These are phyloP conservation scores for Annulohypoxylon bovei DNA, from an alignment of 495 filamentous ascomycete species.

Conservation along the genomic window DNA sequence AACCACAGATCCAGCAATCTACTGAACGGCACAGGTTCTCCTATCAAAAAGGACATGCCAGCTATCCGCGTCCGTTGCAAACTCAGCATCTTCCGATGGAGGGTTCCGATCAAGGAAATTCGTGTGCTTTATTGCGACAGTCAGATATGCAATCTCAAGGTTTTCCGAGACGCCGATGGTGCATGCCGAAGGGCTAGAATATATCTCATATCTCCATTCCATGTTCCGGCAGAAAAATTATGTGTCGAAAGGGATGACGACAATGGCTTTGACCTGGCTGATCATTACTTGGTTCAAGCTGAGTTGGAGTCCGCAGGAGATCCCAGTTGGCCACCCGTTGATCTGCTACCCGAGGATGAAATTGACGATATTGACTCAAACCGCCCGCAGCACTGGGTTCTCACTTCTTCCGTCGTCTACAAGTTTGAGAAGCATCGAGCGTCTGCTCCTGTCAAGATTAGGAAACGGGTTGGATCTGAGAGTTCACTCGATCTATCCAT, in stretches of 20 bases:
- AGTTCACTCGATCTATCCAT: constrained; percentile 52
- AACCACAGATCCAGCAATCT: constrained; percentile 50
- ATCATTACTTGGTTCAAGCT: constrained; percentile 57
- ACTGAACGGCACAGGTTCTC: constrained; percentile 51
- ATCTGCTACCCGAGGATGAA: constrained; percentile 48
- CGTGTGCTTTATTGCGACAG: constrained; percentile 57
- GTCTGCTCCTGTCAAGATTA: constrained; percentile 49
- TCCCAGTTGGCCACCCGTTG: constrained; percentile 59
- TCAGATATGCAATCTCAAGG: constrained; percentile 56
- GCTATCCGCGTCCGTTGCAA: constrained; percentile 56
- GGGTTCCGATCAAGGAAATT: constrained; percentile 28
- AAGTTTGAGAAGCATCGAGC: constrained; percentile 53
- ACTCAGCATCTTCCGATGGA: constrained; percentile 51
- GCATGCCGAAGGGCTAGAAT: constrained; percentile 56
- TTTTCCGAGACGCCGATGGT: constrained; percentile 56
- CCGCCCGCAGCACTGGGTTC: constrained; percentile 50
- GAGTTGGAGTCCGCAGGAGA: constrained; percentile 59
- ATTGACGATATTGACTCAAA: constrained; percentile 40
- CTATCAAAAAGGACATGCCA: constrained; percentile 50
- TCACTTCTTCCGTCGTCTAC: constrained; percentile 53
- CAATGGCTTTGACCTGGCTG: constrained; percentile 53
- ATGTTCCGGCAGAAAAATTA: constrained; percentile 58
- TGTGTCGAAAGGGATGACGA: constrained; percentile 56
- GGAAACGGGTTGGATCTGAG: constrained; percentile 46
- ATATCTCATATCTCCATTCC: constrained; percentile 55